phyloP scores from a whole-genome alignment of 2,329 filamentous ascomycete genomes.

The Penicillium corylophilum region DNA sequence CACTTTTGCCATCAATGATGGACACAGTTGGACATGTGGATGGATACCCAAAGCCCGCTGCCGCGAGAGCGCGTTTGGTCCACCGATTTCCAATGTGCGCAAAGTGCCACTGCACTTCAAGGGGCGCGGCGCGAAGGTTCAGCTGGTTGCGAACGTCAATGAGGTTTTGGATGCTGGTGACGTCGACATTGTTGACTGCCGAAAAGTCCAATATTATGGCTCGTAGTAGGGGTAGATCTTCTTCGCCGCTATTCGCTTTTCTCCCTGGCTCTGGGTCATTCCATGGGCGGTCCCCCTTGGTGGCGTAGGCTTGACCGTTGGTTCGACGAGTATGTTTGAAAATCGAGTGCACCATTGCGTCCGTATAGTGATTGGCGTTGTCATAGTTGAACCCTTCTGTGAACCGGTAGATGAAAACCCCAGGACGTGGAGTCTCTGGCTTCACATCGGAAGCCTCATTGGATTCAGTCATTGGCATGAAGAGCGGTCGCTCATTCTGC shows the following conservation, averaged over 20 bases:
- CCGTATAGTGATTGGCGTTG: conserved; percentile 80
- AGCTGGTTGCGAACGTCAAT: conserved; percentile 91
- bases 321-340: conserved; percentile 70
- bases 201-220: conserved; percentile 88
- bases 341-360: conserved; percentile 68
- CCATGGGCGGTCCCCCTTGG: conserved; percentile 78
- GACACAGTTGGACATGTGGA: not conserved
- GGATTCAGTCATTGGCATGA: conserved; percentile 75
- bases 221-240: conserved; percentile 65
- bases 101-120: conserved; percentile 86
- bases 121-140: conserved; percentile 75
- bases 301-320: conserved; percentile 61
- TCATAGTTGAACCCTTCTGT: conserved; percentile 91
- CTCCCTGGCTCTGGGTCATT: conserved; percentile 73
- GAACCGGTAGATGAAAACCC: conserved; percentile 90
- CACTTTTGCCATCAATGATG: not conserved
- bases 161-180: conserved; percentile 82
- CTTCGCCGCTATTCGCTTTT: not conserved
- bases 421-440: conserved; percentile 76
- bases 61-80: conserved; percentile 82
- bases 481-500: conserved; percentile 66
- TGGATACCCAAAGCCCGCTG: conserved; percentile 82
- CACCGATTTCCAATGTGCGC: conserved; percentile 83
- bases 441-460: conserved; percentile 80
- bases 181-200: conserved; percentile 84